Evolutionary conservation across 768 basidiomycete species (phyloP).

Genomic region (Rubroboletus pulcherrimus): DNA sequence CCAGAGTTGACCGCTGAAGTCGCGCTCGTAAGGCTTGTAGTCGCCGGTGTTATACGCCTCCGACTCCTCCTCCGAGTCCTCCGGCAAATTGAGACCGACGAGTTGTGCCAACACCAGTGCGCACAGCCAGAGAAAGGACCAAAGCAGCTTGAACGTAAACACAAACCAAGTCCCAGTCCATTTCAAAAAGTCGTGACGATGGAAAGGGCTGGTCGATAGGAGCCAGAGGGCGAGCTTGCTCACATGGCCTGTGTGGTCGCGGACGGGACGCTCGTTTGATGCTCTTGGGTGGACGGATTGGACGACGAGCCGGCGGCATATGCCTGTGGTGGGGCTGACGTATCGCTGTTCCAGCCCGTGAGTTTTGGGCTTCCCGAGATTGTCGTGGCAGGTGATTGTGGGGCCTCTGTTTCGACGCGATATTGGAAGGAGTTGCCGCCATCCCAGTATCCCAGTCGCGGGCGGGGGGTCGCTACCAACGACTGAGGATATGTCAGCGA

Average conservation of each 20-base stretch:
- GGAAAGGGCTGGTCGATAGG: constrained; percentile 1
- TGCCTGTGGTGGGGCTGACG: constrained; percentile 14
- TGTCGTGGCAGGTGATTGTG: constrained; percentile 7
- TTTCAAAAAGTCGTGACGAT: neutral
- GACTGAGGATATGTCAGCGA: neutral
- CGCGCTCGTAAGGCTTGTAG: neutral
- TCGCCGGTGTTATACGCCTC: neutral
- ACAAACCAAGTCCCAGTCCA: constrained; percentile 9
- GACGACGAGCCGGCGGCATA: constrained; percentile 11
- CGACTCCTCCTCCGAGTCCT: neutral
- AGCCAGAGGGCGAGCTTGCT: constrained; percentile 18
- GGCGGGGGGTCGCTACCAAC: neutral
- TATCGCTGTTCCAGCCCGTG: constrained; percentile 16
- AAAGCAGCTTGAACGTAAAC: constrained; percentile 9
- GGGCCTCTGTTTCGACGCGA: too few relatives aligned
- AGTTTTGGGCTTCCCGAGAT: neutral
- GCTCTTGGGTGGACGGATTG: constrained; percentile 8
- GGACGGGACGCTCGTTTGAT: constrained; percentile 2
- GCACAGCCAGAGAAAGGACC: constrained; percentile 3
- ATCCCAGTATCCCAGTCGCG: neutral
- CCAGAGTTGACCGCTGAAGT: constrained; percentile 18
- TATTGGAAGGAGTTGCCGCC: neutral
- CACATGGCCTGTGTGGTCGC: neutral
- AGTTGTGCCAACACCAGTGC: neutral
- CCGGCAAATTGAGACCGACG: neutral